Base-by-base conservation (phyloP, 495 filamentous ascomycete species). In the Penicillium chermesinum region DNA sequence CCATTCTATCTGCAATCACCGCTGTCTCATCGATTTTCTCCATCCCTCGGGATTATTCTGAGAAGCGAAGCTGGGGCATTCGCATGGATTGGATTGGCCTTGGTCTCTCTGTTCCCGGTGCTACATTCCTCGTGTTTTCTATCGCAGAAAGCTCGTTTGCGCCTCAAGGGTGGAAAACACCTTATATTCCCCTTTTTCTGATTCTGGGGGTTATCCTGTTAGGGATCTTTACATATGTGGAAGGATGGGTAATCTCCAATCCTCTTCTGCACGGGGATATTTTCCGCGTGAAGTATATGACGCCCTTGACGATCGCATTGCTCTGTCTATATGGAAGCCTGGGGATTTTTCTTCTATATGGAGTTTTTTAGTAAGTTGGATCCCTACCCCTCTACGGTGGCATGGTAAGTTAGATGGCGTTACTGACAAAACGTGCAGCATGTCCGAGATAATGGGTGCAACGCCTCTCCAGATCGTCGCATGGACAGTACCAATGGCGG, bases 251-350 rank as follows among this genome's bases (percentile, higher is more conserved):
- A 0, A 83, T 86, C 3, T 58, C 72, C 12, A 77, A 85, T 40
- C 89, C 89, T 2, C 66, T 95, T 4, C 67, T 95, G 0, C 89
- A 89, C 0, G 72, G 75, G 2, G 85, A 88, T 46, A 64, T 95
- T 14, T 94, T 93, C 68, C 63, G 70, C 30, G 79, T 89, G 2
- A 84, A 83, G 54, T 82, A 81, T 52, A 88, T 94, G 77, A 79
- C 72, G 9, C 75, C 88, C 0, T 58, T 95, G 17, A 71, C 78
- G 2, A 50, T 83, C 6, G 81, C 82, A 2, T 66, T 93, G 39
- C 83, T 94, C 52, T 82, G 86, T 58, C 72, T 82, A 1, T 93
- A 91, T 50, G 89, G 89, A 1, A 78, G 79, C 8, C 74, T 93
- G 40, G 87, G 87, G 0, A 77, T 91, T 25, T 93, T 82, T 41